Conservation (phyloP, 1,284 basidiomycete genomes). For the Leccinum pseudoinsigne region DNA sequence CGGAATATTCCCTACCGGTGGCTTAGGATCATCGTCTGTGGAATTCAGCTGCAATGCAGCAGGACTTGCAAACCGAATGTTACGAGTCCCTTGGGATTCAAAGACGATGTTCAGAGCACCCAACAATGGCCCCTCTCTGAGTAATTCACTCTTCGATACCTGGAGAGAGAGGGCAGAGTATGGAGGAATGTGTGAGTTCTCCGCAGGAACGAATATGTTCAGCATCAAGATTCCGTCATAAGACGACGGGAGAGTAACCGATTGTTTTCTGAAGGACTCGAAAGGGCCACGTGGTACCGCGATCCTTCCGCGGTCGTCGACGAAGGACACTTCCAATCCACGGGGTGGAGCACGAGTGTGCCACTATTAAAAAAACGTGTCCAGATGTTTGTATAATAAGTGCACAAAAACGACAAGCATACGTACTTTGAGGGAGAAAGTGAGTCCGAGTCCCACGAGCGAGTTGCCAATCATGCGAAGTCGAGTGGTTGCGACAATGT, state of each 20-base stretch:
- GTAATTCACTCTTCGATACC: not conserved
- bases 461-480: not conserved
- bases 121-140: not conserved
- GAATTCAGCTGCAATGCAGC: conserved; percentile 1
- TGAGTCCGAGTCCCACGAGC: not conserved
- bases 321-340: conserved; percentile 11
- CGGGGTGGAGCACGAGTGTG: conserved; percentile 4
- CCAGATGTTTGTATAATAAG: not conserved
- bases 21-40: not conserved
- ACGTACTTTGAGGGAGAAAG: conserved; percentile 7
- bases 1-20: conserved; percentile 5
- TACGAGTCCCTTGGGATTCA: conserved; percentile 14
- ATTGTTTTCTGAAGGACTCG: not conserved
- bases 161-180: conserved; percentile 15
- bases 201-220: conserved; percentile 7
- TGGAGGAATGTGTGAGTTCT: conserved; percentile 4
- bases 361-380: conserved; percentile 4
- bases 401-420: not conserved
- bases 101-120: conserved; percentile 18
- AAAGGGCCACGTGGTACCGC: conserved; percentile 1
- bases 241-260: not conserved
- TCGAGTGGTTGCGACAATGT: not conserved
- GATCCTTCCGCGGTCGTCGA: conserved; percentile 14
- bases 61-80: conserved; percentile 14
- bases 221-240: conserved; percentile 14